phyloP scores from a whole-genome alignment of 306 rosid species.

The Amphicarpaea edgeworthii region DNA sequence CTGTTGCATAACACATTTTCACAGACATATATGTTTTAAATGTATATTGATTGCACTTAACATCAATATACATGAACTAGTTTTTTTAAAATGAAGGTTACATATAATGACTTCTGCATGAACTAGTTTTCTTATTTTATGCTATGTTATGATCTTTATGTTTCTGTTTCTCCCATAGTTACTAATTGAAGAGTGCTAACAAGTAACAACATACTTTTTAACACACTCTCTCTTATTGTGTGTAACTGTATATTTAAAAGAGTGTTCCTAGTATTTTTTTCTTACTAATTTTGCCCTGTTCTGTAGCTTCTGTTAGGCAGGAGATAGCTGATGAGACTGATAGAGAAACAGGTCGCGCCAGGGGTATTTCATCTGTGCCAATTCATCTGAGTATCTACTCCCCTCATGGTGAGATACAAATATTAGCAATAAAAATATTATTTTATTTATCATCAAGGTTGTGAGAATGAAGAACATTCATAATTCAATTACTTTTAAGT shows the following conservation, averaged over 20 bases:
- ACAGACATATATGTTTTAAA: constrained; percentile 9
- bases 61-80: not conserved
- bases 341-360: constrained; percentile 92
- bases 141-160: constrained; percentile 10
- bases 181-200: too few relatives aligned
- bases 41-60: constrained; percentile 10
- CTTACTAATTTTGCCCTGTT: constrained; percentile 44
- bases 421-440: constrained; percentile 27
- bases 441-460: not conserved
- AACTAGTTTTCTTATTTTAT: not conserved
- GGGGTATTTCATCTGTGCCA: constrained; percentile 91
- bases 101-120: not conserved
- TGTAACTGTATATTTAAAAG: too few relatives aligned
- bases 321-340: constrained; percentile 97
- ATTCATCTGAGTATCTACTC: constrained; percentile 96
- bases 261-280: too few relatives aligned
- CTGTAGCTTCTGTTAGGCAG: constrained; percentile 93
- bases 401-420: constrained; percentile 77
- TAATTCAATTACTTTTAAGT: constrained; percentile 51
- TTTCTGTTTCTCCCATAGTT: constrained; percentile 44
- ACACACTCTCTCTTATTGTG: too few relatives aligned
- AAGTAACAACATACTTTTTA: too few relatives aligned
- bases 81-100: too few relatives aligned
- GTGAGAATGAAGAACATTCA: constrained; percentile 56
- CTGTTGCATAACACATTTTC: not conserved